Percentiles rank a stretch among this genome's conserved stretches.
Conservation (phyloP, 345 rosid genomes). For the Rhodamnia argentea region DNA sequence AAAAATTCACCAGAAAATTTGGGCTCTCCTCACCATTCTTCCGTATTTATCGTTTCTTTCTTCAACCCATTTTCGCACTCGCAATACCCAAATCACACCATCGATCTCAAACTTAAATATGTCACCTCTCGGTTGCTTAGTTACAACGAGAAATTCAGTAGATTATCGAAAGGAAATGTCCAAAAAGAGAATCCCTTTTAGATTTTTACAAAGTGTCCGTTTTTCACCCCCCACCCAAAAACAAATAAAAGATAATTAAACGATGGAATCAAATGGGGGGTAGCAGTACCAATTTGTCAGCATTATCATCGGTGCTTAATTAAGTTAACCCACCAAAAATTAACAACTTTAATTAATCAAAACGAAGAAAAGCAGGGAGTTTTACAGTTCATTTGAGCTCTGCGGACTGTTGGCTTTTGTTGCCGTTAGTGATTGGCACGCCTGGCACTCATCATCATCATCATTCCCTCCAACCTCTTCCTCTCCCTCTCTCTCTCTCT, state of each 20-base stretch:
- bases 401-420: constrained; percentile 16
- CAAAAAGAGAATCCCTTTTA: neutral
- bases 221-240: neutral
- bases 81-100: neutral
- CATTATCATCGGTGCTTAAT: neutral
- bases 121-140: neutral
- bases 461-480: constrained; percentile 24
- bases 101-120: neutral
- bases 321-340: neutral
- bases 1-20: neutral
- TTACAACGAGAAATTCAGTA: neutral
- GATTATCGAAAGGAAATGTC: neutral
- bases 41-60: neutral
- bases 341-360: neutral
- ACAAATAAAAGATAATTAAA: accelerated
- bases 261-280: neutral
- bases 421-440: constrained; percentile 96
- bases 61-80: neutral
- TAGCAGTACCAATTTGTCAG: neutral
- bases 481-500: constrained; percentile 15
- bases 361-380: neutral
- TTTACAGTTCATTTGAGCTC: neutral
- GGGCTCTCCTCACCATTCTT: neutral
- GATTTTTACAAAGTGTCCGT: neutral
- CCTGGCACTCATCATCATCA: constrained; percentile 80